Base-by-base conservation (phyloP, 2,329 filamentous ascomycete genomes). In the Colletotrichum incanum region DNA sequence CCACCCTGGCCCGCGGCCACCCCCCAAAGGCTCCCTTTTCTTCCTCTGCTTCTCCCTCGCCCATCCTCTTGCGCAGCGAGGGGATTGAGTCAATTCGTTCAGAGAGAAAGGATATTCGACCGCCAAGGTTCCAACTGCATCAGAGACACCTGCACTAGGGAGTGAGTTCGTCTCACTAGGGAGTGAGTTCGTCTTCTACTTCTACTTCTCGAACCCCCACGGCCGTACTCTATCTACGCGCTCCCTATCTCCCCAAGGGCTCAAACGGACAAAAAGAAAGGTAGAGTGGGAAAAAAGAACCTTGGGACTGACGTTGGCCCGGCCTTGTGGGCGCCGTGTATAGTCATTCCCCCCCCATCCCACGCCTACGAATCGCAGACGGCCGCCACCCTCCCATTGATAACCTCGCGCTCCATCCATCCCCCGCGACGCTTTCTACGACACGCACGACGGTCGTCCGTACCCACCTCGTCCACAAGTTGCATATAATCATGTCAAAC, bases 391-490 rank as follows among this genome's bases (percentile, higher is more conserved):
- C 71, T 71, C 70, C 70, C 61, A 55, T 73, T 62, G 80, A 78
- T 79, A 77, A 80, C 75, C 75, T 73, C 73, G 73, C 69, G 73
- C 73, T 72, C 65, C 64, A 65, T 71, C 72, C 75, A 47, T 55
- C n/a, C 58, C 58, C 59, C 39, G 52, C 65, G 54, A 72, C 69
- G 56, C 65, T 64, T 69, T 49, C 59, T 60, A 63, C 68, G 69
- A 69, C 60, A 64, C 59, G 54, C 69, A 72, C 69, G 59, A 72
- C 69, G 52, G 47, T 47, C 64, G 64, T 71, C 65, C 52, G 71
- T 73, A 71, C 66, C 71, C 71, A 73, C 69, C 52, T 45, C 67
- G 59, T 59, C 69, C 69, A 62, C 55, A 66, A 56, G 61, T 71
- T 62, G 67, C 67, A 71, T 66, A 65, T 49, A 72, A 72, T 65